Base-by-base conservation (phyloP, 345 rosid species). In the Eutrema heterophyllum region DNA sequence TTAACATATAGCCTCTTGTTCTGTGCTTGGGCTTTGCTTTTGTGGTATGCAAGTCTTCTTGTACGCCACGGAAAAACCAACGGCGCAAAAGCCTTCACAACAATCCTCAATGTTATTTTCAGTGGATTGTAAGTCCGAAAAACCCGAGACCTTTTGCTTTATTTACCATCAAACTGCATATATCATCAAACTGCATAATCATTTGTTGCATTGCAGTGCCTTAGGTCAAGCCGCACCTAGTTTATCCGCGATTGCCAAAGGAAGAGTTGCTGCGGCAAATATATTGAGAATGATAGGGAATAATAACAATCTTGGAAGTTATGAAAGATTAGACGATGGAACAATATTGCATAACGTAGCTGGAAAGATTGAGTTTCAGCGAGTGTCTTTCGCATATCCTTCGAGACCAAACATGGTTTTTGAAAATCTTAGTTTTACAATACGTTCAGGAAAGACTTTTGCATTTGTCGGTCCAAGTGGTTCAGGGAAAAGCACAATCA, bases 401-500 rank as follows among this genome's bases (percentile, higher is more conserved):
- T 86, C 92, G 1, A 74, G 96, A 44, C 81, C 88, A 15, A 65
- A 78, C 50, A 67, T 69, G 82, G 84, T 90, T 43, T 85, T 93
- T 21, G 90, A 90, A 57, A 81, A 82, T 60, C 79, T 93, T 74
- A 87, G 89, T 84, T 85, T 93, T 64, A 72, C 85, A 6, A 56
- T 90, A 29, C 56, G 45, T 66, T 85, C 98, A 32, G 89, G 89
- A 71, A 83, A 86, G 76, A 90, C 86, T 0, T 77, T 82, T 74
- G 97, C 95, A 2, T 73, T 88, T 69, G 95, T 90, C 5, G 98
- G 98, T 71, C 91, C 93, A 0, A 93, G 98, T 35, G 98, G 98
- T 35, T 88, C 98, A 5, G 98, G 97, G 52, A 90, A 93, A 83
- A 90, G 97, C 78, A 93, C 93, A 18, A 79, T 88, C 75, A 84